These are phyloP conservation scores for Boletus rubescentipes DNA, from an alignment of 768 basidiomycete species.

Conservation along the genomic window DNA sequence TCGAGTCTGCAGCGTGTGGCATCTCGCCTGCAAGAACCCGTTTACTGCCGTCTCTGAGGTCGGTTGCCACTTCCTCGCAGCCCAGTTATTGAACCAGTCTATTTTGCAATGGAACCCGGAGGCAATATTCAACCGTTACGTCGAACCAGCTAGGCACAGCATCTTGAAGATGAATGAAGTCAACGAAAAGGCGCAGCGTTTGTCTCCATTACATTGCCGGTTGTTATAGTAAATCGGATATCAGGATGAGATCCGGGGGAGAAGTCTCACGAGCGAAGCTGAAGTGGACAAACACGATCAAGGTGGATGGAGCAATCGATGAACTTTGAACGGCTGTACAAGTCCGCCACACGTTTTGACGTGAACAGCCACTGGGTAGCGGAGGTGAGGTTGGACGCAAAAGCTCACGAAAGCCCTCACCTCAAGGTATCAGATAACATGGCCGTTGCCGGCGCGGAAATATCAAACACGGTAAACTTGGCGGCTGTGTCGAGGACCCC, in stretches of 20 bases:
- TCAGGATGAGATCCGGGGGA: neutral
- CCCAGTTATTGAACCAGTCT: neutral
- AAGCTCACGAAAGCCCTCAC: neutral
- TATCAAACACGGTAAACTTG: neutral
- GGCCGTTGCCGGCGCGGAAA: neutral
- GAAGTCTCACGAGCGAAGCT: neutral
- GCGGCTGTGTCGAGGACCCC: neutral
- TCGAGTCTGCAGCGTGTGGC: neutral
- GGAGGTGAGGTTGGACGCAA: neutral
- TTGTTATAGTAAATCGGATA: neutral
- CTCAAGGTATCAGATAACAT: neutral
- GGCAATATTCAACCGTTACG: neutral
- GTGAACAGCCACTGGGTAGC: neutral
- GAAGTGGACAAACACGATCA: neutral
- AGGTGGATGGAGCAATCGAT: neutral
- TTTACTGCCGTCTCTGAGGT: neutral
- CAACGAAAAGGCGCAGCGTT: neutral
- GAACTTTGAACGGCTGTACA: neutral
- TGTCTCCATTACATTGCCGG: too few species aligned
- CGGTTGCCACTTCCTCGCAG: neutral
- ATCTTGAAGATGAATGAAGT: neutral
- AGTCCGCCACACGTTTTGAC: neutral
- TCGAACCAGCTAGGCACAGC: neutral
- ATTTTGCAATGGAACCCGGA: constrained; percentile 5
- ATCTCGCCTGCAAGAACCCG: neutral